Evolutionary conservation across 257 asterid genomes (phyloP), one percentile per base, ranked within the genome.

Genomic region (Misopates orontium): DNA sequence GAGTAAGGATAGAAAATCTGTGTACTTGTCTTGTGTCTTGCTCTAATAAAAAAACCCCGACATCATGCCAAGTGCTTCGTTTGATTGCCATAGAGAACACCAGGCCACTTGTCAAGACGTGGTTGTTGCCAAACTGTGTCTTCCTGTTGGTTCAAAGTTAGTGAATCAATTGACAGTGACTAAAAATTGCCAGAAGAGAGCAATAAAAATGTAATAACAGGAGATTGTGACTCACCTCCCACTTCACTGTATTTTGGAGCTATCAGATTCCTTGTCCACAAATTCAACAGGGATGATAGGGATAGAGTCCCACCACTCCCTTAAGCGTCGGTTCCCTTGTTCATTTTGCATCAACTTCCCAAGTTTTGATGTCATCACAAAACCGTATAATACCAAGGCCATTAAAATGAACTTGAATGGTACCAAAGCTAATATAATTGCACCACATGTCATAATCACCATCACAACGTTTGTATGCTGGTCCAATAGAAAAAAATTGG

Each of bases 241-340:
- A 20, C 25, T 14, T 54, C 57, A 18, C 65, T 19, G 49, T 54
- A 52, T 42, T 18, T 62, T 28, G 41, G 70, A 45, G 4, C 23
- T 54, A 58, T 64, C 40, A 8, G 72, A 57, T 40, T 50, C 72
- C 56, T 64, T 71, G 57, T 86, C 88, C 31, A 68, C 72, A 31
- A 83, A 12, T 68, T 87, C 90, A 0, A 92, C 87, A 0, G 90
- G 88, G 10, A 83, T 72, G 8, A 92, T 75, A 1, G 97, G 96
- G 65, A 92, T 89, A 4, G 97, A 85, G 63, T 89, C 96, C 98
- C 98, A 92, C 98, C 97, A 92, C 71, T 89, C 98, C 71, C 71
- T 76, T 12, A 85, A 55, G 5, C 97, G 80, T 15, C 97, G 78
- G 25, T 87, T 83, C 12, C 96, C 85, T 42, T 70, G 83, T 1